These are phyloP conservation scores for Citrullus mucosospermus DNA, from an alignment of 306 rosid species.

Conservation along the genomic window DNA sequence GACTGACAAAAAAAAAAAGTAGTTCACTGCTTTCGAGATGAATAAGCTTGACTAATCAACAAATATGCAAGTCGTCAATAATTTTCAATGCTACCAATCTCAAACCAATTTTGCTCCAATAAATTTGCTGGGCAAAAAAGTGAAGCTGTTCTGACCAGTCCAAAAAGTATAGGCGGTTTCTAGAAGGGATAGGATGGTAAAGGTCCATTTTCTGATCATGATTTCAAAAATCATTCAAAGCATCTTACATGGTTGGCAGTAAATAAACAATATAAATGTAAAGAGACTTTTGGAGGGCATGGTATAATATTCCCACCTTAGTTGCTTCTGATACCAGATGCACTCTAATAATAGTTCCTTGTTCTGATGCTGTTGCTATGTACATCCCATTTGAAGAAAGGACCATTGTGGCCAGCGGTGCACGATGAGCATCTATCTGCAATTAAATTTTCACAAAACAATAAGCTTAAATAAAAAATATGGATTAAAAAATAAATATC, in stretches of 20 bases:
- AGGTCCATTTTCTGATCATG: background rate
- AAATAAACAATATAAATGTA: background rate
- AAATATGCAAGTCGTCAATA: background rate
- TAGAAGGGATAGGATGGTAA: background rate
- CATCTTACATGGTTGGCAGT: background rate
- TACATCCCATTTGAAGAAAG: conserved; percentile 82
- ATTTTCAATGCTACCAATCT: background rate
- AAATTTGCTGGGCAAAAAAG: background rate
- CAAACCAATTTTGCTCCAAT: background rate
- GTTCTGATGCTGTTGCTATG: conserved; percentile 95
- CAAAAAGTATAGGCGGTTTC: background rate
- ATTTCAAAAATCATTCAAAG: background rate
- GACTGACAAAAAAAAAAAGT: background rate
- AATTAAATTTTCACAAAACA: conserved; percentile 10
- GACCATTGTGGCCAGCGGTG: conserved; percentile 68
- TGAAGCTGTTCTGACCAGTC: background rate
- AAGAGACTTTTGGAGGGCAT: background rate
- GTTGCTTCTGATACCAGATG: conserved; percentile 84
- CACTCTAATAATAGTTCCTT: conserved; percentile 88
- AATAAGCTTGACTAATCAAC: background rate
- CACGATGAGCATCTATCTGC: conserved; percentile 87
- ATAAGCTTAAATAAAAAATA: background rate
- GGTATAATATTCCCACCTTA: conserved; percentile 40
- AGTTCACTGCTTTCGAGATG: background rate
- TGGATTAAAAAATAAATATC: background rate